Percentiles rank a stretch among this genome's conserved stretches.
Evolutionary conservation across 2,329 filamentous ascomycete species (phyloP).

Genomic region (Mariannaea sp.): DNA sequence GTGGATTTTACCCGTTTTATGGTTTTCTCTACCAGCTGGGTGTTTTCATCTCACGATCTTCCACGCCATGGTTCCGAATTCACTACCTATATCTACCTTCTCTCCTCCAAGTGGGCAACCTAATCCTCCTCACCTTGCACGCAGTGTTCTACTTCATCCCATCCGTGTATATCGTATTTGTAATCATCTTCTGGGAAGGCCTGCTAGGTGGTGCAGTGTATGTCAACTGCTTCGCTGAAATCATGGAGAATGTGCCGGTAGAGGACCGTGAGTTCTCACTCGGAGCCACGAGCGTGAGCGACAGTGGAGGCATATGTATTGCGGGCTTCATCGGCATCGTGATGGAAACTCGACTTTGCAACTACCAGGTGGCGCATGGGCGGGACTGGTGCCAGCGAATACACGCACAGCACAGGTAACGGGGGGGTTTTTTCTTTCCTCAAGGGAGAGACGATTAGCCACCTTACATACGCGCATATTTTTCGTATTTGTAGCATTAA

Average conservation of each 20-base stretch:
- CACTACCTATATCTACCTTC: slow-evolving; percentile 82
- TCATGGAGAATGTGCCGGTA: slow-evolving; percentile 78
- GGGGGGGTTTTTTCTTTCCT: background rate
- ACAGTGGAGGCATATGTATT: slow-evolving; percentile 87
- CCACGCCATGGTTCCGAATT: slow-evolving; percentile 83
- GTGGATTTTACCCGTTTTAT: slow-evolving; percentile 94
- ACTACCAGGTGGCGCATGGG: slow-evolving; percentile 82
- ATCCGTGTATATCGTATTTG: slow-evolving; percentile 82
- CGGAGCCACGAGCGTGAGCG: slow-evolving; percentile 87
- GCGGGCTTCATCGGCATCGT: slow-evolving; percentile 83
- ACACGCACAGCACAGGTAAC: slow-evolving; percentile 38
- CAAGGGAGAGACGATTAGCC: no score
- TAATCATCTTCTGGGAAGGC: slow-evolving; percentile 92
- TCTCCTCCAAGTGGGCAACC: slow-evolving; percentile 79
- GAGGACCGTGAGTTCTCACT: slow-evolving; percentile 90
- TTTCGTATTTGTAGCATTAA: background rate
- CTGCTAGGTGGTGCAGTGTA: slow-evolving; percentile 90
- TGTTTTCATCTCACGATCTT: slow-evolving; percentile 92
- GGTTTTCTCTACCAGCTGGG: slow-evolving; percentile 93
- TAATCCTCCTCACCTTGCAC: slow-evolving; percentile 74
- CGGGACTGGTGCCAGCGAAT: slow-evolving; percentile 72
- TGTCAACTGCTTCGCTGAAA: slow-evolving; percentile 94
- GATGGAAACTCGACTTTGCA: slow-evolving; percentile 81
- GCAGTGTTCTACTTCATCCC: slow-evolving; percentile 82
- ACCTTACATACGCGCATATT: background rate